Evolutionary conservation across 1,284 basidiomycete genomes (phyloP).

Genomic region (Irpex rosettiformis): DNA sequence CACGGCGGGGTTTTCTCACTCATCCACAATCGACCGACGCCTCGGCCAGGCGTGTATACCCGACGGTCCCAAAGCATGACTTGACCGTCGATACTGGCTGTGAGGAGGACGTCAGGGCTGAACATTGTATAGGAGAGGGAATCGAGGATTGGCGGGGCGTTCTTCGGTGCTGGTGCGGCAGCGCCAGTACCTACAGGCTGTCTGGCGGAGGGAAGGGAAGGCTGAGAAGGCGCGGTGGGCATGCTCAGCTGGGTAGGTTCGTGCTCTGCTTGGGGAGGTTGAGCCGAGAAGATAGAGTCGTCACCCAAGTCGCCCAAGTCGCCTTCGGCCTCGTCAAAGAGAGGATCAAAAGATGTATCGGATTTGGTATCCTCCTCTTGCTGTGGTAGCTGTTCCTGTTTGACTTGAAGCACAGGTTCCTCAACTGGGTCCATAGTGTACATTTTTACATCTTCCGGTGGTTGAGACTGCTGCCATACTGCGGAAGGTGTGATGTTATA

Average conservation of each 20-base stretch:
- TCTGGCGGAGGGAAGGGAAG: neutral
- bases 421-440: neutral
- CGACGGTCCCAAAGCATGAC: conserved; percentile 90
- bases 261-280: neutral
- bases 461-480: neutral
- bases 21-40: conserved; percentile 83
- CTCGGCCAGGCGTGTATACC: conserved; percentile 55
- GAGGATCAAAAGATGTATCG: conserved; percentile 73
- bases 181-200: neutral
- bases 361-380: conserved; percentile 60
- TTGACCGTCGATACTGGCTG: conserved; percentile 90
- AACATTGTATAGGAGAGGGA: conserved; percentile 57
- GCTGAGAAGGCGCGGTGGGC: neutral
- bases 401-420: neutral
- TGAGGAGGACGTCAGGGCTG: conserved; percentile 85
- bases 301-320: conserved; percentile 31
- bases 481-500: neutral
- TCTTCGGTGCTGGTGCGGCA: conserved; percentile 44
- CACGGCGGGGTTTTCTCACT: conserved; percentile 92
- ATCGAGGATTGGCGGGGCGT: conserved; percentile 70
- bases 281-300: neutral
- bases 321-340: conserved; percentile 75
- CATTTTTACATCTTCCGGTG: neutral
- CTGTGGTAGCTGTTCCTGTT: conserved; percentile 2
- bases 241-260: neutral